Percentiles rank a stretch among this genome's conserved stretches.
Conservation (phyloP, 164 flowering plant species). For the Nymphaea thermarum region DNA sequence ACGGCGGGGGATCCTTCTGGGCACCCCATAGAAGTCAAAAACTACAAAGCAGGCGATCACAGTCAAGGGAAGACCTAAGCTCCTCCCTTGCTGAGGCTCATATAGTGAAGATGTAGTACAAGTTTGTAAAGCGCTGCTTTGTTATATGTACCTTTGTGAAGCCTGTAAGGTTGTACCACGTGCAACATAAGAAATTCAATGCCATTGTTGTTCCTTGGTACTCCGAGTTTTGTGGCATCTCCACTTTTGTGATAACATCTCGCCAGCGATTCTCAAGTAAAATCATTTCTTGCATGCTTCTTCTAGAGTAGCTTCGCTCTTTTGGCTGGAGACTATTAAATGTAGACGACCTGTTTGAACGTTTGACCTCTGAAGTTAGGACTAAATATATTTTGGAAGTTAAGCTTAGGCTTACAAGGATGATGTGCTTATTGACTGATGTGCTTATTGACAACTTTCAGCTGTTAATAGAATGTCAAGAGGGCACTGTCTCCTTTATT, state of each 20-base stretch:
- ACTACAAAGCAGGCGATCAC: constrained; percentile 95
- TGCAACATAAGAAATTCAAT: background rate
- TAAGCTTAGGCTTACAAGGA: too few species aligned
- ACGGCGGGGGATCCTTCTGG: constrained; percentile 56
- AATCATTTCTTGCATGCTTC: too few species aligned
- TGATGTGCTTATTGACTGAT: too few species aligned
- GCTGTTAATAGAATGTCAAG: too few species aligned
- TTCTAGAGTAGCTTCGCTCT: too few species aligned
- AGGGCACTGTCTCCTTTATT: too few species aligned
- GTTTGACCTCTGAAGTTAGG: too few species aligned
- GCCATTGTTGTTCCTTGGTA: background rate
- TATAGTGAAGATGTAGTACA: constrained; percentile 38
- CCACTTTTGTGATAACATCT: background rate
- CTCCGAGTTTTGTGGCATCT: background rate
- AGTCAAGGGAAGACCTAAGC: constrained; percentile 89
- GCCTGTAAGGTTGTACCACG: background rate
- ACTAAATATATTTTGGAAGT: too few species aligned
- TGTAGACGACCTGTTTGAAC: too few species aligned
- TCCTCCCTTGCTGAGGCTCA: constrained; percentile 72
- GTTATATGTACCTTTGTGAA: background rate
- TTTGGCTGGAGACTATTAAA: too few species aligned
- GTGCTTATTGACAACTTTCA: too few species aligned
- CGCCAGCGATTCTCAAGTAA: too few species aligned
- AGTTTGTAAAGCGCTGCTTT: background rate
- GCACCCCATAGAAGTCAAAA: constrained; percentile 75